Evolutionary conservation across 2,329 filamentous ascomycete species (phyloP).

Genomic region (Colletotrichum sp.): DNA sequence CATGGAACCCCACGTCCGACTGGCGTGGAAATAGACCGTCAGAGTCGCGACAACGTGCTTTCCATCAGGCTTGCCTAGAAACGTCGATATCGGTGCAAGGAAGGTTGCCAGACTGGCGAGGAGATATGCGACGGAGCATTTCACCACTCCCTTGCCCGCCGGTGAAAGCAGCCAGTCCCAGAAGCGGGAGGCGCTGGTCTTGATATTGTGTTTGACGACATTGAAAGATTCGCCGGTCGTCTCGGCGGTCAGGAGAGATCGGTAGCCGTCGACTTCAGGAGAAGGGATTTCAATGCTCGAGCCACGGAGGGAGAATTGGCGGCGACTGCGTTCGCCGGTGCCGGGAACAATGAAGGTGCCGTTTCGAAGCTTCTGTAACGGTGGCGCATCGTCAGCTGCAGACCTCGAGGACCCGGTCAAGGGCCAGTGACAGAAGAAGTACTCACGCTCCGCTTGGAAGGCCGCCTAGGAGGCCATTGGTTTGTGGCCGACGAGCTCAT

Average conservation of each 20-base stretch:
- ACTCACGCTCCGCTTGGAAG: constrained; percentile 52
- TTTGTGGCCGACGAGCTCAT: constrained; percentile 22
- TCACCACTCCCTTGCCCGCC: constrained; percentile 80
- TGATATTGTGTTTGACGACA: constrained; percentile 40
- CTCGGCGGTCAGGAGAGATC: constrained; percentile 38
- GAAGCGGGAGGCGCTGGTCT: constrained; percentile 40
- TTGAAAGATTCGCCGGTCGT: constrained; percentile 38
- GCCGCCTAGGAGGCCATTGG: constrained; percentile 46
- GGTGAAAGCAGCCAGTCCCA: constrained; percentile 72
- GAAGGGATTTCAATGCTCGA: constrained; percentile 38
- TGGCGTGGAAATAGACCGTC: constrained; percentile 94
- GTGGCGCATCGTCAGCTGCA: not conserved
- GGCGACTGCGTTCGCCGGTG: constrained; percentile 84
- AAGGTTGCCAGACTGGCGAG: constrained; percentile 88
- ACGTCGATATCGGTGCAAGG: constrained; percentile 71
- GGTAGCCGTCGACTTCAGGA: constrained; percentile 33
- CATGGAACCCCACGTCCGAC: constrained; percentile 87
- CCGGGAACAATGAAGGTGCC: constrained; percentile 86
- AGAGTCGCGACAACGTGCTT: constrained; percentile 95
- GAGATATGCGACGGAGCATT: constrained; percentile 90
- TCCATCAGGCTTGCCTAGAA: constrained; percentile 84
- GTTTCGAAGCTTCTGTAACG: constrained; percentile 72
- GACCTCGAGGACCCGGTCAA: not conserved
- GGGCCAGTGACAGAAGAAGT: not conserved
- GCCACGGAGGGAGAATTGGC: constrained; percentile 77